Percentiles rank a stretch among this genome's conserved stretches.
Evolutionary conservation across 768 basidiomycete species (phyloP).

Genomic region (Naematelia aurantialba): DNA sequence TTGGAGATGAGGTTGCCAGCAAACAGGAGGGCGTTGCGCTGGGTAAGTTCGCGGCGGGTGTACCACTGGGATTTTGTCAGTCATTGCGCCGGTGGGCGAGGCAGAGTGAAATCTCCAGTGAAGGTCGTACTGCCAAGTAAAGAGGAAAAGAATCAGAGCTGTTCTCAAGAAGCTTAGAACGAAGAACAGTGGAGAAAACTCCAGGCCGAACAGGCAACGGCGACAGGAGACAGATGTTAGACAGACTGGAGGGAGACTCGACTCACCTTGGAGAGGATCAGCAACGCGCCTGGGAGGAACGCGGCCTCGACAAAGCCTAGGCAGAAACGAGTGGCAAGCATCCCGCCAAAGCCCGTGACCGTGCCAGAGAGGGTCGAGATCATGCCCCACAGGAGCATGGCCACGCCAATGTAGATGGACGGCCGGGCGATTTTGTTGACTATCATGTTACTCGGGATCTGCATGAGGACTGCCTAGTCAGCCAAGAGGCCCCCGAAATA

Average conservation of each 20-base stretch:
- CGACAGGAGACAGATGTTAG: background rate
- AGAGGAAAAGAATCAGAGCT: no score
- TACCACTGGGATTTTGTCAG: slow-evolving; percentile 30
- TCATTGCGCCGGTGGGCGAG: no score
- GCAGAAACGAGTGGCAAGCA: slow-evolving; percentile 59
- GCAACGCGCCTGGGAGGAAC: slow-evolving; percentile 49
- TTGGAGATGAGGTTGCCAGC: slow-evolving; percentile 64
- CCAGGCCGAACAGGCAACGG: background rate
- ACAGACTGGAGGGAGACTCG: background rate
- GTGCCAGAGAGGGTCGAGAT: slow-evolving; percentile 53
- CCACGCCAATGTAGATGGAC: slow-evolving; percentile 44
- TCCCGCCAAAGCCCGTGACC: slow-evolving; percentile 54
- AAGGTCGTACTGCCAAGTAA: no score
- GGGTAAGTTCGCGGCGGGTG: slow-evolving; percentile 38
- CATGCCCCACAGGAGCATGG: slow-evolving; percentile 40
- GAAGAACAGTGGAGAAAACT: background rate
- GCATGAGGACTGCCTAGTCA: slow-evolving; percentile 7
- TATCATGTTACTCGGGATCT: slow-evolving; percentile 47
- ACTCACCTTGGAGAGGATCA: slow-evolving; percentile 37
- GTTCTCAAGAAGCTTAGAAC: no score
- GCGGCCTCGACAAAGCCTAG: slow-evolving; percentile 70
- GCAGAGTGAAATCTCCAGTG: no score
- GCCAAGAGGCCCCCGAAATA: no score
- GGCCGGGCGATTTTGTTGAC: slow-evolving; percentile 46
- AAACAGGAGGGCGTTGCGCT: slow-evolving; percentile 41